phyloP scores from a whole-genome alignment of 2,329 filamentous ascomycete genomes.

The Cytospora piceae region DNA sequence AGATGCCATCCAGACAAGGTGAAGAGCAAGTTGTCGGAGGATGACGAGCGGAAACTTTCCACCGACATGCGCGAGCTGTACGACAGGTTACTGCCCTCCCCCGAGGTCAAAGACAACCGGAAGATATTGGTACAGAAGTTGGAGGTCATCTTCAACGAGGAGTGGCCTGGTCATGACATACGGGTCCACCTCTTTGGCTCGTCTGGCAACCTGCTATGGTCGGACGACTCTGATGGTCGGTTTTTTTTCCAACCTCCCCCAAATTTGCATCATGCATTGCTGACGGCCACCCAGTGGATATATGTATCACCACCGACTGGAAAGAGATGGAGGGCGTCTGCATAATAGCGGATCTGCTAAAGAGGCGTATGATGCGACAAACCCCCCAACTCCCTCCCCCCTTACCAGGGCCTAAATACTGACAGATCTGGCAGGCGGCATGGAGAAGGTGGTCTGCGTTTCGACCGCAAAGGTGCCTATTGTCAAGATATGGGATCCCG shows the following conservation, averaged over 20 bases:
- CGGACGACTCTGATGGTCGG: constrained; percentile 93
- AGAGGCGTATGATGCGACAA: constrained; percentile 68
- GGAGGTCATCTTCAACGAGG: constrained; percentile 82
- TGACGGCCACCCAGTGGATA: constrained; percentile 71
- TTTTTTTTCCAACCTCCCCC: constrained; percentile 29
- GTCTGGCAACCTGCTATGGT: constrained; percentile 92
- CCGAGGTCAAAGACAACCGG: constrained; percentile 76
- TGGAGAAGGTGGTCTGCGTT: constrained; percentile 95
- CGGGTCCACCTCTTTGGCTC: constrained; percentile 96
- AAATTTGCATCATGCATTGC: constrained; percentile 22
- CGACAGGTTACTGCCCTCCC: constrained; percentile 79
- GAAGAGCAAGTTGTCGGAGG: constrained; percentile 69
- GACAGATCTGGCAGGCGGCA: constrained; percentile 70
- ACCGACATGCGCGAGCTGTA: constrained; percentile 86
- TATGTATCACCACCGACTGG: constrained; percentile 93
- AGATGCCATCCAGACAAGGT: constrained; percentile 72
- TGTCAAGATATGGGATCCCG: constrained; percentile 98
- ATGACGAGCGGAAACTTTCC: constrained; percentile 76
- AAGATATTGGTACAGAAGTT: constrained; percentile 82
- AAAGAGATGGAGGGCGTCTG: constrained; percentile 89
- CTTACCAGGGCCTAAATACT: not conserved
- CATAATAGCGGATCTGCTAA: constrained; percentile 82
- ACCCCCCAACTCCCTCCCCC: not conserved
- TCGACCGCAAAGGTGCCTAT: constrained; percentile 96
- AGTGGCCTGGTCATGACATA: constrained; percentile 92